Base-by-base conservation (phyloP, 2,329 filamentous ascomycete species). In the Akanthomyces muscarius region DNA sequence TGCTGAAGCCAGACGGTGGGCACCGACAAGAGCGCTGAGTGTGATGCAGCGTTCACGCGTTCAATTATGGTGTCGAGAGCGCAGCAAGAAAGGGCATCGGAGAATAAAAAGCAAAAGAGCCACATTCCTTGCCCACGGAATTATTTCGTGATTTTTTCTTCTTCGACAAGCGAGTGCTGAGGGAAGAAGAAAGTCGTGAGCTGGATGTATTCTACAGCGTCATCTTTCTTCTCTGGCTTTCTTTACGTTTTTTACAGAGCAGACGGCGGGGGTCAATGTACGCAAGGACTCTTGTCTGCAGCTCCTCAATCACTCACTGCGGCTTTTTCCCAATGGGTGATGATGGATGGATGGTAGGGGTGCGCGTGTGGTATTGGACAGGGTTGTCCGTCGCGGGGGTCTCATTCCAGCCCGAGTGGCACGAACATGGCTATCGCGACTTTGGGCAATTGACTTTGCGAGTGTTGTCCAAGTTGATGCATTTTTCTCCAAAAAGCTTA, bases 341-440 rank as follows among this genome's bases (percentile, higher is more conserved):
- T 25, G 25, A 45, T 44, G 53, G 13, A 10, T 41, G 51, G 51
- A 53, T 53, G 30, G 36, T 38, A 41, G 30, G 30, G 30, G 36
- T 21, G 51, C 5, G 51, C 13, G 52, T 11, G 38, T 23, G 21
- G 10, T n/a, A 6, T 7, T 41, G 41, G 21, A 41, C 44, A 45
- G 54, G 54, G 41, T 45, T 41, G 41, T 45, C 41, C 54, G 41
- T 33, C 54, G 41, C 41, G 54, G 54, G 53, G 54, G 11, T 45
- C 25, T 41, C 54, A 56, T 56, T 59, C 56, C 44, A 38, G 10
- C 42, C 13, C 4, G 44, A 36, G 38, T 42, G 30, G 47, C 30
- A 23, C 23, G 28, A 30, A 30, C 28, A 4, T 48, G 30, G 21
- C 33, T 8, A 28, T n/a, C 14, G 13, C 30, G 38, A 36, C 42